phyloP scores from a whole-genome alignment of 805 yeast genomes.

The Barnettozyma vustinii region DNA sequence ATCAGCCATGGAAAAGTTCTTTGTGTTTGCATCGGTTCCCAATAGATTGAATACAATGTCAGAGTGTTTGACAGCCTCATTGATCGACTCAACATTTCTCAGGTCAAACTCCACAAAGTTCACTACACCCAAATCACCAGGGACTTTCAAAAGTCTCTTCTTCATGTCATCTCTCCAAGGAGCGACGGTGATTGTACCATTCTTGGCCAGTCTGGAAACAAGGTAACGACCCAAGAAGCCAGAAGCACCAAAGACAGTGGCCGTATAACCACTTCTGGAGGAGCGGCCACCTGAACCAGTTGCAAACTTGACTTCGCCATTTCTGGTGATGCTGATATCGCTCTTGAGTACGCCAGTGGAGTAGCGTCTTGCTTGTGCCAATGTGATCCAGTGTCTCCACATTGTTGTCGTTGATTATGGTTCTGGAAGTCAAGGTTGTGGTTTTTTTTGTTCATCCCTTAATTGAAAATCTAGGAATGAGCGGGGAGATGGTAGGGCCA shows the following conservation, averaged over 20 bases:
- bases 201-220: conserved; percentile 68
- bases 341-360: conserved; percentile 30
- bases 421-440: background rate
- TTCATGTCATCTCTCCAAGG: conserved; percentile 82
- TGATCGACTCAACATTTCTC: conserved; percentile 69
- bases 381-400: conserved; percentile 3
- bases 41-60: conserved; percentile 79
- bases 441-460: background rate
- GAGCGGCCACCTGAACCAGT: conserved; percentile 78
- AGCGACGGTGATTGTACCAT: conserved; percentile 70
- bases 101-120: conserved; percentile 79
- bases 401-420: conserved; percentile 1
- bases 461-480: background rate
- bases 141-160: conserved; percentile 71
- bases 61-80: conserved; percentile 71
- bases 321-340: conserved; percentile 66
- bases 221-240: conserved; percentile 76
- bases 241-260: conserved; percentile 80
- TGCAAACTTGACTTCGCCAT: conserved; percentile 69
- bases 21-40: conserved; percentile 72
- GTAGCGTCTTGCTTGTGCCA: conserved; percentile 16
- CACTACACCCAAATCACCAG: conserved; percentile 85
- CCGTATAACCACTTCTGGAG: conserved; percentile 83
- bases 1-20: conserved; percentile 78
- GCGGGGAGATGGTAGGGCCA: background rate